Evolutionary conservation across 2,329 filamentous ascomycete species (phyloP).

Genomic region (Coniella vitis): DNA sequence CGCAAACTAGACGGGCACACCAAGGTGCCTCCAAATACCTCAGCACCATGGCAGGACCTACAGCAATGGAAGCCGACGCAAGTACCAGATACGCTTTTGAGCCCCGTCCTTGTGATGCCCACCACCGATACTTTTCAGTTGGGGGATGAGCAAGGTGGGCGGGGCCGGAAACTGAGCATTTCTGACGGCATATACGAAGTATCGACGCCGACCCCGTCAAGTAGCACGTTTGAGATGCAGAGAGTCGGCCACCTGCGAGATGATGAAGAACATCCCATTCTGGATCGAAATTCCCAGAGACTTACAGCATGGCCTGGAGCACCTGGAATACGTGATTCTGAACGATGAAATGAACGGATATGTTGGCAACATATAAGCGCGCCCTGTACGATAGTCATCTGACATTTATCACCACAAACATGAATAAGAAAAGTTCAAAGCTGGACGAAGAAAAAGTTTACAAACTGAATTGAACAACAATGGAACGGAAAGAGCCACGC

Average conservation of each 20-base stretch:
- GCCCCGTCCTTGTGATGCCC: background rate
- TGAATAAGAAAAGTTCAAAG: background rate
- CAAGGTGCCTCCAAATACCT: background rate
- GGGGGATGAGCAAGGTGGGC: conserved; percentile 1
- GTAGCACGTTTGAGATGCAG: background rate
- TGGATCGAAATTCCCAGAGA: background rate
- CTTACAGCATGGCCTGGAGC: background rate
- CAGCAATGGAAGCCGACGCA: background rate
- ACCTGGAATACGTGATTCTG: background rate
- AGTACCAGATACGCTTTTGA: background rate
- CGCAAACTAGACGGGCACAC: conserved; percentile 1
- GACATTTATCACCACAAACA: too few relatives aligned
- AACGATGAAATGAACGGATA: too few relatives aligned
- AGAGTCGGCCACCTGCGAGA: background rate
- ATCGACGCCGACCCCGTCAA: conserved; percentile 1
- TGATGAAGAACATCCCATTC: conserved; percentile 5
- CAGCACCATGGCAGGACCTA: background rate
- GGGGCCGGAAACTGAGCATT: background rate
- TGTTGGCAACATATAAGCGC: too few relatives aligned
- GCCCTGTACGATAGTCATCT: too few relatives aligned
- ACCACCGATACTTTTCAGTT: conserved; percentile 6
- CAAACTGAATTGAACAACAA: too few relatives aligned
- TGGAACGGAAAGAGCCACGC: too few relatives aligned
- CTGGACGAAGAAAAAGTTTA: too few relatives aligned
- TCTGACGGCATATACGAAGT: background rate